Evolutionary conservation across 2,329 filamentous ascomycete genomes (phyloP).

Genomic region (Phialocephala subalpina): DNA sequence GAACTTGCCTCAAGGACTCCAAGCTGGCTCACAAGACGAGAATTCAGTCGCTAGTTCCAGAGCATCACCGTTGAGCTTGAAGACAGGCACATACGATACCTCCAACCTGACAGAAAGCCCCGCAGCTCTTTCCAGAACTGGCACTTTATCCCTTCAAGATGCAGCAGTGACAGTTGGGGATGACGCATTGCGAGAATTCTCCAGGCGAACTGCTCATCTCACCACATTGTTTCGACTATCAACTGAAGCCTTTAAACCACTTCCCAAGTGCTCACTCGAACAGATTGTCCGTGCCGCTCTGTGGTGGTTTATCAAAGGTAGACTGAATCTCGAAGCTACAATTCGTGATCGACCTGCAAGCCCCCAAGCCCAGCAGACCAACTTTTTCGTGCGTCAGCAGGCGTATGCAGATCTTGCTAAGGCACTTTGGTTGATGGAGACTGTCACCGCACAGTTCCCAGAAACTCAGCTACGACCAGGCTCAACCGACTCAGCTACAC

Average conservation of each 20-base stretch:
- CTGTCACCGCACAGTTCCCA: slow-evolving; percentile 49
- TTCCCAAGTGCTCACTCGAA: slow-evolving; percentile 67
- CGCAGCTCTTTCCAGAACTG: slow-evolving; percentile 24
- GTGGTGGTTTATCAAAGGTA: slow-evolving; percentile 92
- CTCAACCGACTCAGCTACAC: slow-evolving; percentile 32
- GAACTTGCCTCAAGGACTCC: not conserved
- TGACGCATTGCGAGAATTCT: slow-evolving; percentile 75
- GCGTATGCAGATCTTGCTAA: slow-evolving; percentile 88
- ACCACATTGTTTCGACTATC: slow-evolving; percentile 80
- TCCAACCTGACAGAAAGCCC: slow-evolving; percentile 19
- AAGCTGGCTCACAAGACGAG: not conserved
- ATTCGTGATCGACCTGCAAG: slow-evolving; percentile 70
- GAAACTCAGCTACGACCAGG: slow-evolving; percentile 28
- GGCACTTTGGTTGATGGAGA: slow-evolving; percentile 78
- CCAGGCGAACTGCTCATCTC: slow-evolving; percentile 74
- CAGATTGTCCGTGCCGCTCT: slow-evolving; percentile 77
- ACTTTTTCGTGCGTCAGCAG: slow-evolving; percentile 70
- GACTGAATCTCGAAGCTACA: slow-evolving; percentile 75
- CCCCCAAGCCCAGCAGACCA: slow-evolving; percentile 61
- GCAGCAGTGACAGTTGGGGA: slow-evolving; percentile 49
- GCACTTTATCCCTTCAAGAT: slow-evolving; percentile 36
- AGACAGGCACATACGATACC: not conserved
- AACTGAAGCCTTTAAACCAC: slow-evolving; percentile 74
- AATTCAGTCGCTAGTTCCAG: slow-evolving; percentile 8
- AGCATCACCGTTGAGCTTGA: slow-evolving; percentile 4